Percentiles rank a stretch among this genome's conserved stretches.
Conservation (phyloP, 768 basidiomycete genomes). For the Candolleomyces eurysporus region DNA sequence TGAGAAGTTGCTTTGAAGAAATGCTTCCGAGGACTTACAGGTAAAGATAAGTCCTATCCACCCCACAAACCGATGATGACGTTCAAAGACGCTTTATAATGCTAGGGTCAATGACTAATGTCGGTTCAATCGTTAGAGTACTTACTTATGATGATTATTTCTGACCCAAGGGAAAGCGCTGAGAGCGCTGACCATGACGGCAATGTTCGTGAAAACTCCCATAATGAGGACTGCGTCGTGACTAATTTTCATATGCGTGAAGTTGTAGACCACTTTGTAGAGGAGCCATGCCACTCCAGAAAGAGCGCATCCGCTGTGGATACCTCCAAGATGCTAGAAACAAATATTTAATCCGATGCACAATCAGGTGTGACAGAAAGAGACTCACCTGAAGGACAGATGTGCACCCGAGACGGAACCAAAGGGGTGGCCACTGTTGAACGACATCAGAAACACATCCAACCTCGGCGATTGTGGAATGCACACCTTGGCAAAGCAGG, state of each 20-base stretch:
- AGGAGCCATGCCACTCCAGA: constrained; percentile 72
- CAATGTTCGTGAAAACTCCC: constrained; percentile 57
- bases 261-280: constrained; percentile 58
- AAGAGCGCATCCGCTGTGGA: constrained; percentile 73
- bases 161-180: constrained; percentile 80
- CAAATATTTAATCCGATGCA: constrained; percentile 7
- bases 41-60: constrained; percentile 61
- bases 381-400: constrained; percentile 60
- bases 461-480: background rate
- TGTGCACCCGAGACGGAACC: constrained; percentile 70
- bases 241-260: constrained; percentile 44
- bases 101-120: background rate
- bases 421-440: constrained; percentile 67
- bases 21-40: constrained; percentile 27
- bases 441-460: constrained; percentile 7
- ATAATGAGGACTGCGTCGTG: constrained; percentile 58
- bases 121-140: background rate
- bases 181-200: constrained; percentile 55
- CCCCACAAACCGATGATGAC: constrained; percentile 77
- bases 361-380: background rate
- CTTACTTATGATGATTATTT: constrained; percentile 79
- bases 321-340: constrained; percentile 70
- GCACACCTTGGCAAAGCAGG: constrained; percentile 63
- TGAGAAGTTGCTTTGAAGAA: background rate
- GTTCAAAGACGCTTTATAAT: constrained; percentile 63